A percentile compares a stretch with the other conserved stretches of the same genome.
phyloP scores from a whole-genome alignment of 495 filamentous ascomycete genomes.

The Mytilinidion resinicola region DNA sequence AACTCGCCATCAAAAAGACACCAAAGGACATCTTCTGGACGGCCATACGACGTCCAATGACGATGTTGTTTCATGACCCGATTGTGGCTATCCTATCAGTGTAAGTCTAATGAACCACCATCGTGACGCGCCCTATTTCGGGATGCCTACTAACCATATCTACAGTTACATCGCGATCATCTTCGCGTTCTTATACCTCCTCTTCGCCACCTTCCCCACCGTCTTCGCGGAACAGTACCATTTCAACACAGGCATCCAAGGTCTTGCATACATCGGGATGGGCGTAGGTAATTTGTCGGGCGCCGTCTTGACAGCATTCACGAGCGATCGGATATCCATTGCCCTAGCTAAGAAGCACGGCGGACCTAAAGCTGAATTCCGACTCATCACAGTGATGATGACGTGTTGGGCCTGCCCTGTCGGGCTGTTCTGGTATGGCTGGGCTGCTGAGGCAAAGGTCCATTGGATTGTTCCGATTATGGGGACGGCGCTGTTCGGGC shows the following conservation, averaged over 20 bases:
- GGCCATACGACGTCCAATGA: not conserved
- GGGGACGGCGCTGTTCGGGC: conserved; percentile 40
- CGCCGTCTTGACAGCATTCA: conserved; percentile 1
- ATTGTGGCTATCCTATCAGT: not conserved
- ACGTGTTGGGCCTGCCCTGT: not conserved
- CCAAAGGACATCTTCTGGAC: conserved; percentile 31
- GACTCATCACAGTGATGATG: conserved; percentile 1
- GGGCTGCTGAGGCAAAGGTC: conserved; percentile 25
- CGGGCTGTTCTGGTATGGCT: conserved; percentile 23
- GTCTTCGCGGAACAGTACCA: conserved; percentile 4
- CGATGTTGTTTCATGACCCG: not conserved
- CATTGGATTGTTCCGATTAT: conserved; percentile 28
- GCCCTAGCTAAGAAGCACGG: not conserved
- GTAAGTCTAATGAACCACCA: not conserved
- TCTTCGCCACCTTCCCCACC: conserved; percentile 3
- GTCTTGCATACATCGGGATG: conserved; percentile 7
- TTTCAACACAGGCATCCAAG: conserved; percentile 1
- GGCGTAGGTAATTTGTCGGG: conserved; percentile 8
- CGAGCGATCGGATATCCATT: not conserved
- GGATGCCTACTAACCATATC: not conserved
- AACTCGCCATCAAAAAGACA: conserved; percentile 23
- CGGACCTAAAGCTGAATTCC: conserved; percentile 26
- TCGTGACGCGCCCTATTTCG: not conserved
- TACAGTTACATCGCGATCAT: not conserved
- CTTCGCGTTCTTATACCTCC: conserved; percentile 5